A percentile compares a stretch with the other conserved stretches of the same genome.
phyloP scores from a whole-genome alignment of 2,329 filamentous ascomycete genomes.

The Zymoseptoria brevis region DNA sequence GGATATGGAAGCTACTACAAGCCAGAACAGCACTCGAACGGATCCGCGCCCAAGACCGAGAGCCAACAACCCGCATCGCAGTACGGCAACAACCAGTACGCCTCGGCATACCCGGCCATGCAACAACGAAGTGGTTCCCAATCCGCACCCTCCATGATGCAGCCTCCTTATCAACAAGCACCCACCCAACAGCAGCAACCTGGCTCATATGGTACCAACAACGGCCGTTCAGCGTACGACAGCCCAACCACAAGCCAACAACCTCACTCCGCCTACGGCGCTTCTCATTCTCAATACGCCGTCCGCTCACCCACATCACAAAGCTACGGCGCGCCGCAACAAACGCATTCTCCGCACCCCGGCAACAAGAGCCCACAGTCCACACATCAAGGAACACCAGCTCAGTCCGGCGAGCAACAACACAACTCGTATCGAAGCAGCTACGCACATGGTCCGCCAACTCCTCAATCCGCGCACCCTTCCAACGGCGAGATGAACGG shows the following conservation, averaged over 20 bases:
- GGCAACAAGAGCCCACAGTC: conserved; percentile 23
- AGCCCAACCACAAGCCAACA: conserved; percentile 24
- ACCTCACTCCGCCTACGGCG: conserved; percentile 20
- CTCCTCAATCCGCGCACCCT: conserved; percentile 20
- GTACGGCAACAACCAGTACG: conserved; percentile 22
- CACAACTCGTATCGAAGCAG: conserved; percentile 16
- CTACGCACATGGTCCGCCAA: conserved; percentile 11
- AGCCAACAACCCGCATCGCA: conserved; percentile 15
- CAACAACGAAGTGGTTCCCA: conserved; percentile 20
- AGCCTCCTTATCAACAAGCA: conserved; percentile 22
- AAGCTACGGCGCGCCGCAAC: conserved; percentile 21
- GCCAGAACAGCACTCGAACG: conserved; percentile 16
- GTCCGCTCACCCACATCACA: conserved; percentile 24
- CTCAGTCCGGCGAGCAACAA: conserved; percentile 11
- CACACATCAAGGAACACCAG: conserved; percentile 11
- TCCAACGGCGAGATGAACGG: conserved; percentile 23
- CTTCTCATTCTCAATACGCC: conserved; percentile 21
- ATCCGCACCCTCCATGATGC: conserved; percentile 20
- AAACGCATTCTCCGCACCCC: conserved; percentile 24
- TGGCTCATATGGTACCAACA: conserved; percentile 17
- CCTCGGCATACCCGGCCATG: conserved; percentile 20
- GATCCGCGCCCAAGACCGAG: conserved; percentile 22
- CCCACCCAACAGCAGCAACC: conserved; percentile 20
- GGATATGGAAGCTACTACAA: conserved; percentile 24
- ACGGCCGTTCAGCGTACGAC: conserved; percentile 20